Evolutionary conservation across 23 red algal species (phyloP), one percentile per base, ranked within the genome.

Genomic region (Pyropia haitanensis): DNA sequence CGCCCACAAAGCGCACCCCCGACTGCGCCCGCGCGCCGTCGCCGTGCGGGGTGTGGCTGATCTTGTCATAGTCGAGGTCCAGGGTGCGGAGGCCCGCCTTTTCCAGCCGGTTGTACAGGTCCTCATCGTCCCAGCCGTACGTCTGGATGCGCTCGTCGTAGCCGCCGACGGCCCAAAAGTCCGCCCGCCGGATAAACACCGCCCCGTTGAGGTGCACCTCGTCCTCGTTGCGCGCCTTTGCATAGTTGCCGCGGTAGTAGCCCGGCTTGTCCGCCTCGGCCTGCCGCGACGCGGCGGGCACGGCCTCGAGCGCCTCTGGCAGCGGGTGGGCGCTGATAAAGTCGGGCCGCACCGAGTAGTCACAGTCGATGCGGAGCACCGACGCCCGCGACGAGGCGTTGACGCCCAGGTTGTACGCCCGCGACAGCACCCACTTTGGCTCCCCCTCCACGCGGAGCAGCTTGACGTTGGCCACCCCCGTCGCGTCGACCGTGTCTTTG

Each of bases 91-190:
- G 52, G 6, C 76, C 70, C 24, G 56, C 59, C 34, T 49, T 56
- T 25, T 76, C 64, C n/a, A 89, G 57, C 48, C 85, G 75, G n/a
- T 67, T 48, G 66, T 89, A 89, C 18, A 89, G 49, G 39, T 89
- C 85, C 29, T 89, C 85, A 60, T 79, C 74, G 22, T 89, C 85
- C 63, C 61, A 89, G 5, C 85, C 85, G 58, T 80, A 89, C 17
- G 75, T 80, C 55, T 89, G 85, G 52, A 89, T 89, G 23, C 85
- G 51, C 53, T 89, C 85, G 20, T 89, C 85, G 23, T 80, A 89
- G 27, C 85, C 85, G 8, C 70, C 69, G 14, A 89, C 74, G 14
- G 59, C 24, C 75, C 74, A 80, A 61, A 89, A 78, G 10, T 46
- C 58, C 30, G 49, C 75, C 50, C 71, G 51, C 2, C 56, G 64